These are phyloP conservation scores for Biscutella laevigata DNA, from an alignment of 441 rosid genomes.

Conservation along the genomic window DNA sequence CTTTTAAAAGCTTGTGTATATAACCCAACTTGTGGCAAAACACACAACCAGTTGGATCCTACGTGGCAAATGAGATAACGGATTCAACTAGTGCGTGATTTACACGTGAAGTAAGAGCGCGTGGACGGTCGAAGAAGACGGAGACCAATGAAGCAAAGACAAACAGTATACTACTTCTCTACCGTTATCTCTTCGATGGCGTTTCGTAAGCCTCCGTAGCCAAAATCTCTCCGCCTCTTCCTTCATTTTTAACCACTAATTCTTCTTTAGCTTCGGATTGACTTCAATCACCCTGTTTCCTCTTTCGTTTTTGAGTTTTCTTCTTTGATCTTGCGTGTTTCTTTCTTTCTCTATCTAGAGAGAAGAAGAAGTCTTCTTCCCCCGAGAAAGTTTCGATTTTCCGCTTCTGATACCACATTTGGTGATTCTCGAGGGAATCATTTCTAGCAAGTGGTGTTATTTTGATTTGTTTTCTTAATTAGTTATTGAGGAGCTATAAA, in stretches of 20 bases:
- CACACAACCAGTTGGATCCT: slow-evolving; percentile 12
- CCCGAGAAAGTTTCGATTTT: not conserved
- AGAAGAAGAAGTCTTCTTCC: too few relatives aligned
- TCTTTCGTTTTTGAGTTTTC: too few relatives aligned
- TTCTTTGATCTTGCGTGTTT: not conserved
- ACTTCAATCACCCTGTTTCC: too few relatives aligned
- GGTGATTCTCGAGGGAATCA: slow-evolving; percentile 1
- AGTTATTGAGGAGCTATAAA: not conserved
- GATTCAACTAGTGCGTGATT: not conserved
- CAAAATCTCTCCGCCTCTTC: slow-evolving; percentile 3
- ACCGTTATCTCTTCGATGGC: slow-evolving; percentile 8
- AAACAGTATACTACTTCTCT: slow-evolving; percentile 17
- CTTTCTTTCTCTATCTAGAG: too few relatives aligned
- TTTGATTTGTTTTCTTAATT: not conserved
- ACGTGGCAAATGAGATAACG: slow-evolving; percentile 10
- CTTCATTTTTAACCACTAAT: not conserved
- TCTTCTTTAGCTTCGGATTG: not conserved
- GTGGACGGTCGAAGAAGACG: slow-evolving; percentile 1
- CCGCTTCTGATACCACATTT: slow-evolving; percentile 12
- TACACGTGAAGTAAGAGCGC: not conserved
- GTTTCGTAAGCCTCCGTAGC: slow-evolving; percentile 19
- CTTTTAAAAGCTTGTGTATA: too few relatives aligned
- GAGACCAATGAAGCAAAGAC: slow-evolving; percentile 20
- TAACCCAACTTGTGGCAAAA: slow-evolving; percentile 1
- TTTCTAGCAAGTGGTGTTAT: not conserved